Evolutionary conservation across 2,329 filamentous ascomycete species (phyloP).

Genomic region (Blastomyces percursus): DNA sequence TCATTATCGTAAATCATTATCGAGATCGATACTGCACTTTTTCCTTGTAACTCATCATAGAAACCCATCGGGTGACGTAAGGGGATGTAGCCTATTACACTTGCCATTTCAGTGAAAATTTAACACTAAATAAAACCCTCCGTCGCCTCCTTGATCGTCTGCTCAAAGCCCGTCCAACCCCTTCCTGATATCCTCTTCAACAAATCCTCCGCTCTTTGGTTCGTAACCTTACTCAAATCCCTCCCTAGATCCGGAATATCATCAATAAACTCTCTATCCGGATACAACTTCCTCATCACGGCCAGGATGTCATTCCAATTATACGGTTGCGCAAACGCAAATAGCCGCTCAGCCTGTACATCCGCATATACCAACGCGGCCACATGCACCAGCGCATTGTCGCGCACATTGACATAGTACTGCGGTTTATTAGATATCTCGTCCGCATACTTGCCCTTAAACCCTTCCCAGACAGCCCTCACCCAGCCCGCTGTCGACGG

Average conservation of each 20-base stretch:
- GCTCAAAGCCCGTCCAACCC: slow-evolving; percentile 24
- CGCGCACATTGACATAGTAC: slow-evolving; percentile 39
- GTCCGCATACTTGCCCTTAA: slow-evolving; percentile 10
- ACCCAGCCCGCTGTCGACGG: slow-evolving; percentile 14
- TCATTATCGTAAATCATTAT: not conserved
- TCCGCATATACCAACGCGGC: slow-evolving; percentile 39
- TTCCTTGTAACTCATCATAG: not conserved
- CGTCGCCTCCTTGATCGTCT: slow-evolving; percentile 9
- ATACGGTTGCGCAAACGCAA: slow-evolving; percentile 41
- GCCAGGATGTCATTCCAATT: slow-evolving; percentile 36
- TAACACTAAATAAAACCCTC: slow-evolving; percentile 1
- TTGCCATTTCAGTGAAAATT: not conserved
- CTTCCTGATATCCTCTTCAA: slow-evolving; percentile 21
- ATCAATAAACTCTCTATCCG: slow-evolving; percentile 28
- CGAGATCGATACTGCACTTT: not conserved
- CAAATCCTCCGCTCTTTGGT: slow-evolving; percentile 20
- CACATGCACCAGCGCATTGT: slow-evolving; percentile 43
- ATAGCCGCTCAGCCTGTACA: slow-evolving; percentile 42
- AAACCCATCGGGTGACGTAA: no score
- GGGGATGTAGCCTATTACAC: not conserved
- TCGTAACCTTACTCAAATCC: slow-evolving; percentile 18
- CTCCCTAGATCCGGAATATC: slow-evolving; percentile 16
- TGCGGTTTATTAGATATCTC: slow-evolving; percentile 21
- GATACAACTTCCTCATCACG: slow-evolving; percentile 30
- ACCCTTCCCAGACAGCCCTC: slow-evolving; percentile 15